A percentile compares a stretch with the other conserved stretches of the same genome.
Conservation (phyloP, 208 protist genomes). For the Porcisia hertigi region DNA sequence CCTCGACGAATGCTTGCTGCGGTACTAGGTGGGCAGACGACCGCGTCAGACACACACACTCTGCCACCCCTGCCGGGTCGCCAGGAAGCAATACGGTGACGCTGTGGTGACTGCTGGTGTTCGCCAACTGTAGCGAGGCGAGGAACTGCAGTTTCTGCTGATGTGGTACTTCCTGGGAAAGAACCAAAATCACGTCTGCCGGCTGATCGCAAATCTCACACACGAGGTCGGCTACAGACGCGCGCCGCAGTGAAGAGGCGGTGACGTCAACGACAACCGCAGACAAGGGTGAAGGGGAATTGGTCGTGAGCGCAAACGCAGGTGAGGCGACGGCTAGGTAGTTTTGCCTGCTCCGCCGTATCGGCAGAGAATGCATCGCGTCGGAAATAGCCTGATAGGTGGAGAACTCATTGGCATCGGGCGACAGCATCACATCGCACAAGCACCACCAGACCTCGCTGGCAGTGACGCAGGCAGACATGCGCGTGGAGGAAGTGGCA, state of each 20-base stretch:
- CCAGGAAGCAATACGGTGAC: conserved; percentile 31
- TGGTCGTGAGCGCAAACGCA: not conserved
- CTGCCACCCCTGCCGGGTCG: conserved; percentile 13
- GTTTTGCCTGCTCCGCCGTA: conserved; percentile 14
- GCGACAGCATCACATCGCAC: conserved; percentile 11
- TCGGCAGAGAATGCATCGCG: conserved; percentile 7
- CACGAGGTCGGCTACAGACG: conserved; percentile 24
- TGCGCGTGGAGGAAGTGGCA: not conserved
- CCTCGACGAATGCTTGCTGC: not conserved
- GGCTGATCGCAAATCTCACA: conserved; percentile 30
- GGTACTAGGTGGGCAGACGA: conserved; percentile 17
- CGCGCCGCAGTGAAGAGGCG: conserved; percentile 10
- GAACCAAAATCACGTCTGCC: conserved; percentile 25
- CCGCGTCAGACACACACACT: conserved; percentile 26
- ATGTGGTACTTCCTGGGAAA: conserved; percentile 3
- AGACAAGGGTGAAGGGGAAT: not conserved
- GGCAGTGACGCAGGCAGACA: conserved; percentile 20
- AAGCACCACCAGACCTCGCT: conserved; percentile 22
- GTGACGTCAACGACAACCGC: conserved; percentile 22
- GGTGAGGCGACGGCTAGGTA: conserved; percentile 2
- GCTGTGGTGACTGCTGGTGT: conserved; percentile 20
- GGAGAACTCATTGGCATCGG: not conserved
- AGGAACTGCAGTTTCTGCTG: conserved; percentile 29
- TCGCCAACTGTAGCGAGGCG: conserved; percentile 28
- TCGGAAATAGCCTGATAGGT: not conserved